Percentiles rank a stretch among this genome's conserved stretches.
Conservation (phyloP, 129 eudicot genomes). For the Gnaphalium uliginosum region DNA sequence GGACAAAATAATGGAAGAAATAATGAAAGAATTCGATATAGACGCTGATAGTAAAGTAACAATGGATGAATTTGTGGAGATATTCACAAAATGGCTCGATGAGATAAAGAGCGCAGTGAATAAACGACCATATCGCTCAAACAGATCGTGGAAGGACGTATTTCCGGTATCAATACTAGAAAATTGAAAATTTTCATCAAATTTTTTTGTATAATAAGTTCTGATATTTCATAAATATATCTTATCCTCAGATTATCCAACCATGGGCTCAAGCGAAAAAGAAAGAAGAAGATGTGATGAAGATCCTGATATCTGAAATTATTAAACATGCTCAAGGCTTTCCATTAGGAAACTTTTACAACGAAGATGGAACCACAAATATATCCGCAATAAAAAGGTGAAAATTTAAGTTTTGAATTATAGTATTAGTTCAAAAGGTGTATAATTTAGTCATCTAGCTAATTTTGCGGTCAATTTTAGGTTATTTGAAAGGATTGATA, state of each 20-base stretch:
- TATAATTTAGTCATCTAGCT: constrained; percentile 8
- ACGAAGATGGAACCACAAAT: constrained; percentile 59
- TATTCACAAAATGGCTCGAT: constrained; percentile 63
- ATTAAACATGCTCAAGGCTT: constrained; percentile 47
- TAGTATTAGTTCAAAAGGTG: background rate
- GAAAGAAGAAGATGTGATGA: constrained; percentile 65
- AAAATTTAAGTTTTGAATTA: background rate
- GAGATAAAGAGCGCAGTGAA: constrained; percentile 49
- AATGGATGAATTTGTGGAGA: constrained; percentile 54
- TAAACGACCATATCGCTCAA: constrained; percentile 46
- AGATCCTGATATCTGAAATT: constrained; percentile 53
- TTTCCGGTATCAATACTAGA: constrained; percentile 40
- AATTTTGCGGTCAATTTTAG: constrained; percentile 34
- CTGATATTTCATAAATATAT: constrained; percentile 1
- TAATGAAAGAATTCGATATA: constrained; percentile 54
- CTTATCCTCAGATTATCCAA: constrained; percentile 53
- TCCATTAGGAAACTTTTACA: constrained; percentile 52
- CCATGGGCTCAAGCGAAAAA: constrained; percentile 73
- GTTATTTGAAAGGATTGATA: constrained; percentile 58
- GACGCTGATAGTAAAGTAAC: constrained; percentile 53
- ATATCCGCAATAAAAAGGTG: constrained; percentile 55
- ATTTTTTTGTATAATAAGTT: background rate
- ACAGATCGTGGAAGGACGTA: constrained; percentile 54
- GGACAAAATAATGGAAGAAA: constrained; percentile 44
- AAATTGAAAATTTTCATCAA: background rate